Conservation (phyloP, 441 rosid species). For the Euphorbia celastroides region DNA sequence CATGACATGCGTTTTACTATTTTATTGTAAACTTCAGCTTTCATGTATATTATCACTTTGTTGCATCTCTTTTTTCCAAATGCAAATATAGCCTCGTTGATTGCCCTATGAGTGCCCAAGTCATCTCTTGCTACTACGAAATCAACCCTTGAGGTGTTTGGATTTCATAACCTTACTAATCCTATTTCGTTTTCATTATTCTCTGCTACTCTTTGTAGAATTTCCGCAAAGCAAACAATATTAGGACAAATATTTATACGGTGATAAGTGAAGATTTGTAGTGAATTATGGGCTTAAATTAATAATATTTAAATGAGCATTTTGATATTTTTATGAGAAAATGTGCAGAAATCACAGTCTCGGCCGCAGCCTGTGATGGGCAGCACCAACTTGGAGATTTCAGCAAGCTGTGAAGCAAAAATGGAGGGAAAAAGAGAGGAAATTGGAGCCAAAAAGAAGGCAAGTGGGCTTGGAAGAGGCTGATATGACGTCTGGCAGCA, state of each 20-base stretch:
- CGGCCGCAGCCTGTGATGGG: no score
- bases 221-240: slow-evolving; percentile 1
- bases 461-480: no score
- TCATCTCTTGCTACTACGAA: slow-evolving; percentile 57
- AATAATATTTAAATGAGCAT: no score
- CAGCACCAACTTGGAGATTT: no score
- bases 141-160: slow-evolving; percentile 43
- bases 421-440: no score
- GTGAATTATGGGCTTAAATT: no score
- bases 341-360: no score
- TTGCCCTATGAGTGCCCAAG: slow-evolving; percentile 43
- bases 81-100: slow-evolving; percentile 45
- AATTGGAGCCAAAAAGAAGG: no score
- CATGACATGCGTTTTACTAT: slow-evolving; percentile 31
- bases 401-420: no score
- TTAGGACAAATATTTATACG: background rate
- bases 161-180: slow-evolving; percentile 47
- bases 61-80: slow-evolving; percentile 22
- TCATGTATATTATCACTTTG: slow-evolving; percentile 47
- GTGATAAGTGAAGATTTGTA: no score
- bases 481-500: no score
- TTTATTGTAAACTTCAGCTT: slow-evolving; percentile 55
- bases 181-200: slow-evolving; percentile 11
- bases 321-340: no score
- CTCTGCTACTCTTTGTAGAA: background rate